Evolutionary conservation across 2,329 filamentous ascomycete genomes (phyloP).

Genomic region (Dactylellina leptospora): DNA sequence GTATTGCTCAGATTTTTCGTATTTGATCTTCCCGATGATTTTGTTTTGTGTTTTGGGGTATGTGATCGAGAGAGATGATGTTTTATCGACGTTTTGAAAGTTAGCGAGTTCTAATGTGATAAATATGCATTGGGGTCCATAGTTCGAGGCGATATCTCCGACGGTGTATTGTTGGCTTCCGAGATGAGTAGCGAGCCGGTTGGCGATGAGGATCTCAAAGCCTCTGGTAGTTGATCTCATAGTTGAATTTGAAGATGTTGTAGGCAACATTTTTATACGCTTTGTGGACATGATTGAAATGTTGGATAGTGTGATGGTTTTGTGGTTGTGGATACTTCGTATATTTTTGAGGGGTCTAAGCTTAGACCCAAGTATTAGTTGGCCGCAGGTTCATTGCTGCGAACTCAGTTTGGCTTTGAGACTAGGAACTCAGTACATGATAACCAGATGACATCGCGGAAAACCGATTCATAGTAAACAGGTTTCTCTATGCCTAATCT

Average conservation of each 20-base stretch:
- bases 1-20: not conserved
- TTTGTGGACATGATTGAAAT: slow-evolving; percentile 9
- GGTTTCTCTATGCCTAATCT: too few relatives aligned
- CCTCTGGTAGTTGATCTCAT: slow-evolving; percentile 2
- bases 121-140: slow-evolving; percentile 6
- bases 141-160: slow-evolving; percentile 1
- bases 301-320: not conserved
- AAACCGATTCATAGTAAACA: too few relatives aligned
- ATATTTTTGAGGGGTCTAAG: too few relatives aligned
- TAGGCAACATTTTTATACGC: too few relatives aligned
- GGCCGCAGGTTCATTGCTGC: too few relatives aligned
- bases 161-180: not conserved
- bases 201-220: slow-evolving; percentile 10
- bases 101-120: not conserved
- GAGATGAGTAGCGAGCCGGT: not conserved
- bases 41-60: not conserved
- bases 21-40: slow-evolving; percentile 18
- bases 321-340: too few relatives aligned
- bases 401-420: too few relatives aligned
- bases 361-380: too few relatives aligned
- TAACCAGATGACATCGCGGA: too few relatives aligned
- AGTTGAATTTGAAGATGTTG: too few relatives aligned
- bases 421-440: too few relatives aligned
- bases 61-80: slow-evolving; percentile 2
- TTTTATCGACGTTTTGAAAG: not conserved